Evolutionary conservation across 192 early-diverging fungal genomes (phyloP), one percentile per base, ranked within the genome.

Genomic region (Coemansia sp.): DNA sequence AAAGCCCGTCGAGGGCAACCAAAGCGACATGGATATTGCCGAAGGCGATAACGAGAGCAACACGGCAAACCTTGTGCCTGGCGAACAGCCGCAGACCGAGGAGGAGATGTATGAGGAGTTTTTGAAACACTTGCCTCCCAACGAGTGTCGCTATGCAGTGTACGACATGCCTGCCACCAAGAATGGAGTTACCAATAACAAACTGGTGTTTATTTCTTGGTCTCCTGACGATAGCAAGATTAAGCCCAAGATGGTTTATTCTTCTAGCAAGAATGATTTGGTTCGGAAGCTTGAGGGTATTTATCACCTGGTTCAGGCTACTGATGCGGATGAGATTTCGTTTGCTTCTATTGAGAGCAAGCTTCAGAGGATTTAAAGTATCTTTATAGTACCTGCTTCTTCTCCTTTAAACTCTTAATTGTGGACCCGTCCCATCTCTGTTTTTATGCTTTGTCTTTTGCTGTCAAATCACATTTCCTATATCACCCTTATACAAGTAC

Each of bases 211-310:
- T 55, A 85, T 67, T 54, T 40, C 84, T 40, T 97, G 93, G 92
- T 90, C 85, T 27, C 94, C 94, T 20, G 91, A 94, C 50, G 70
- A 44, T 4, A 78, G 90, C 22, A 84, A 78, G 57, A 72, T 94
- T 51, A 83, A 80, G 64, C 46, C 74, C 62, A 93, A 93, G 83
- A 97, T 97, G 94, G 38, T 94, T 58, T 95, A 94, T 77, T 82
- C 94, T 20, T 82, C 88, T 26, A 83, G 79, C 74, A 95, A 91
- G 73, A 83, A 87, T 34, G 86, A 80, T 40, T 60, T 97, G 32
- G 81, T 85, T 61, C 83, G 77, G 62, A 67, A 72, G 51, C 81
- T 94, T 20, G 78, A 81, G 28, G 93, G 91, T 38, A 53, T 93
- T 49, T 80, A 67, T 45, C 60, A 68, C 30, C 88, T 91, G 47